phyloP scores from a whole-genome alignment of 2,329 filamentous ascomycete genomes.

The Monosporascus sp. region DNA sequence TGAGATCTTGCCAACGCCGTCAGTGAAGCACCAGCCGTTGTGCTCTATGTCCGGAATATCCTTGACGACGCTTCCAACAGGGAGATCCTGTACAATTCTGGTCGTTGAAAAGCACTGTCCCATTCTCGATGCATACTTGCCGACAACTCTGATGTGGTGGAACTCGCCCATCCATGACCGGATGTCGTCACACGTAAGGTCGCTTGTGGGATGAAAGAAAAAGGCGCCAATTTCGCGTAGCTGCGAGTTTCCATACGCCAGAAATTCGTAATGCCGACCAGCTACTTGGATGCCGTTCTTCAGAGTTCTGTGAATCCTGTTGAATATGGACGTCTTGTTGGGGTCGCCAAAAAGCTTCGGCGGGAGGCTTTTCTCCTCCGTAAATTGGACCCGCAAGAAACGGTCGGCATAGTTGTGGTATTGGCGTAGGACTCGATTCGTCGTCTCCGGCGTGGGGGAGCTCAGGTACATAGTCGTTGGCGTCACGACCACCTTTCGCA shows the following conservation, averaged over 20 bases:
- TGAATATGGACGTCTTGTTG: slow-evolving; percentile 64
- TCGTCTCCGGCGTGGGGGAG: slow-evolving; percentile 76
- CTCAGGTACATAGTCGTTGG: slow-evolving; percentile 77
- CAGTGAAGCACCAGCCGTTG: slow-evolving; percentile 72
- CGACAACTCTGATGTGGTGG: slow-evolving; percentile 72
- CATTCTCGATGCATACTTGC: slow-evolving; percentile 82
- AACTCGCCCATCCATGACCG: slow-evolving; percentile 86
- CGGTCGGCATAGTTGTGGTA: slow-evolving; percentile 66
- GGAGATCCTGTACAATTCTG: slow-evolving; percentile 61
- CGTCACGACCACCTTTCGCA: slow-evolving; percentile 75
- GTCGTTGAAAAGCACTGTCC: slow-evolving; percentile 98
- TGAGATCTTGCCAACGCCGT: slow-evolving; percentile 94
- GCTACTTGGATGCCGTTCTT: slow-evolving; percentile 77
- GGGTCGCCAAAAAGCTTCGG: too few species aligned
- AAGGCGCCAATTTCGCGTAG: slow-evolving; percentile 88
- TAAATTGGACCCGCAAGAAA: slow-evolving; percentile 86
- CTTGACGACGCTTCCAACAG: slow-evolving; percentile 50
- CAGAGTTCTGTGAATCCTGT: slow-evolving; percentile 66
- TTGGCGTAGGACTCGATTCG: slow-evolving; percentile 78
- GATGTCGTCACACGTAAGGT: slow-evolving; percentile 69
- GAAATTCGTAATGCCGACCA: slow-evolving; percentile 77
- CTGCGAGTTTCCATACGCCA: slow-evolving; percentile 94
- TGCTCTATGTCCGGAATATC: slow-evolving; percentile 67
- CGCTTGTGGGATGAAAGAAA: slow-evolving; percentile 74
- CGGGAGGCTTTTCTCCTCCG: slow-evolving; percentile 62